Conservation (phyloP, 108 stramenopile species). For the Pseudonitzschia delicatissima region DNA sequence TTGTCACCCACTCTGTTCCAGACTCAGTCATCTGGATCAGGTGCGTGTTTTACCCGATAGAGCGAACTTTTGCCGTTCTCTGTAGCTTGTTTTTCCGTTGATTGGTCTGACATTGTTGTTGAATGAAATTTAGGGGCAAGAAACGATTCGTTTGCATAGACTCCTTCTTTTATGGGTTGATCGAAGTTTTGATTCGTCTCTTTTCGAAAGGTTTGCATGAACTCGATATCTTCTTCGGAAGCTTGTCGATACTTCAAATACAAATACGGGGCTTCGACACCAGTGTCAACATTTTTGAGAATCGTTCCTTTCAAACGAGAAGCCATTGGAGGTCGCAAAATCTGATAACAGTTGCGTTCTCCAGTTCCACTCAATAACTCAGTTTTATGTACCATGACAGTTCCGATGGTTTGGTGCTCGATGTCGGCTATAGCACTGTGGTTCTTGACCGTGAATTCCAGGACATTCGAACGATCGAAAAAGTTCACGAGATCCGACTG, state of each 20-base stretch:
- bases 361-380: constrained; percentile 40
- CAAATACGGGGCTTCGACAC: neutral
- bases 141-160: neutral
- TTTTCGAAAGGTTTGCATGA: neutral
- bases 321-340: neutral
- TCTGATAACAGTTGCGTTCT: constrained; percentile 39
- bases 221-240: constrained; percentile 2
- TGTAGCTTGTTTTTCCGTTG: neutral
- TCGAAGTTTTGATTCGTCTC: neutral
- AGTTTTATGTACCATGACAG: constrained; percentile 34
- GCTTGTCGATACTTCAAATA: neutral
- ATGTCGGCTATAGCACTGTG: constrained; percentile 33
- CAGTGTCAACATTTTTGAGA: neutral
- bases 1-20: constrained; percentile 46
- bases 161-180: too few species aligned
- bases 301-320: neutral
- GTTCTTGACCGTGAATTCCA: constrained; percentile 62
- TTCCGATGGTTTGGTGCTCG: constrained; percentile 45
- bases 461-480: constrained; percentile 37
- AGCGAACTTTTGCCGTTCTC: neutral
- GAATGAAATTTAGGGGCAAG: neutral
- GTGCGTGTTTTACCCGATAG: constrained; percentile 48
- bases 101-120: neutral
- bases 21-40: constrained; percentile 63
- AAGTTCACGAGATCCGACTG: constrained; percentile 34